Conservation (phyloP, 1,139 yeast genomes). For the Scheffersomyces insectosa region DNA sequence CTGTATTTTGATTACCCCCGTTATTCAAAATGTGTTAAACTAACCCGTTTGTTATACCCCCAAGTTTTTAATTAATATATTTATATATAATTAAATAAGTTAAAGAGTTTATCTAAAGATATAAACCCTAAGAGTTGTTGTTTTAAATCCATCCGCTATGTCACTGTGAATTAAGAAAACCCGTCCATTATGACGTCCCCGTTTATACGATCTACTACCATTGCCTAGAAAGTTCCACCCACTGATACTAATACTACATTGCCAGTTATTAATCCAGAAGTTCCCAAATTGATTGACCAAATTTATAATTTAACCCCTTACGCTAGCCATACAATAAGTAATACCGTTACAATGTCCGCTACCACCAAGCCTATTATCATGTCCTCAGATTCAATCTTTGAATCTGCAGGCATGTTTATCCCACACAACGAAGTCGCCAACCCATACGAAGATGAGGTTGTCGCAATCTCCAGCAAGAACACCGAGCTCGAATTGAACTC, state of each 20-base stretch:
- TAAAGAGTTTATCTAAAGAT: conserved; percentile 3
- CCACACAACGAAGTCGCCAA: conserved; percentile 8
- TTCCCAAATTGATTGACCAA: background rate
- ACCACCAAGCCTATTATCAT: conserved; percentile 26
- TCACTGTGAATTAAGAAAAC: conserved; percentile 23
- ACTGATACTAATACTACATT: conserved; percentile 4
- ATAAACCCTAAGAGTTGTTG: conserved; percentile 11
- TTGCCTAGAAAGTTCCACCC: conserved; percentile 5
- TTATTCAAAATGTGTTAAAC: conserved; percentile 35
- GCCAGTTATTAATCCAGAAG: conserved; percentile 2
- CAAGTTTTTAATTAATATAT: conserved; percentile 10
- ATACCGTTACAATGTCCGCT: conserved; percentile 23
- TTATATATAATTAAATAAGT: conserved; percentile 6
- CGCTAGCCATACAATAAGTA: too few relatives aligned
- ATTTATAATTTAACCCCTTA: too few relatives aligned
- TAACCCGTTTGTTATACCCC: conserved; percentile 9
- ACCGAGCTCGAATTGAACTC: background rate
- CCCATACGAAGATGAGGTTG: conserved; percentile 5
- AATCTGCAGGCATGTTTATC: conserved; percentile 24
- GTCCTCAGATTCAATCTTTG: conserved; percentile 33
- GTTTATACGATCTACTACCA: conserved; percentile 8
- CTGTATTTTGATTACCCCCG: conserved; percentile 8
- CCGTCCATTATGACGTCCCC: conserved; percentile 36
- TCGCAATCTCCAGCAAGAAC: conserved; percentile 1
- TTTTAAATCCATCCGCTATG: conserved; percentile 17